Evolutionary conservation across 2,329 filamentous ascomycete species (phyloP).

Genomic region (Aspergillus sp.): DNA sequence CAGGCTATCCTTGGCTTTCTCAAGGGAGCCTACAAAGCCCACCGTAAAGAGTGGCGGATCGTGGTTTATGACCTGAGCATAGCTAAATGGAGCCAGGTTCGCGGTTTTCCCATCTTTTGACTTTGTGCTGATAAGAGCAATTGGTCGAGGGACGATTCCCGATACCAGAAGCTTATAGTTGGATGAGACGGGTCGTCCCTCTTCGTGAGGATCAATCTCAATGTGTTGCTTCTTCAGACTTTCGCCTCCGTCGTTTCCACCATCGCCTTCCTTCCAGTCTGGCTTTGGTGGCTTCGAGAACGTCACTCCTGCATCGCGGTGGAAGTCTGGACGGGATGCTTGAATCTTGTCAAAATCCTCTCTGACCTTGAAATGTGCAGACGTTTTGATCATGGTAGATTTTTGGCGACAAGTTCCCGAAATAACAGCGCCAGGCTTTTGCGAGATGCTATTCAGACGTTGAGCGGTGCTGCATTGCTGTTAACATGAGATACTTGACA

Average conservation of each 20-base stretch:
- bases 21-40: conserved; percentile 61
- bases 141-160: conserved; percentile 79
- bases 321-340: conserved; percentile 49
- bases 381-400: conserved; percentile 25
- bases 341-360: conserved; percentile 45
- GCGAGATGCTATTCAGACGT: not conserved
- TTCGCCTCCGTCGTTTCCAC: conserved; percentile 51
- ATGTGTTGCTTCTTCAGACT: conserved; percentile 65
- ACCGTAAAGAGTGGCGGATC: conserved; percentile 83
- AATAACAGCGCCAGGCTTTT: not conserved
- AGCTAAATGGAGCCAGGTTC: conserved; percentile 88
- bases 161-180: conserved; percentile 96
- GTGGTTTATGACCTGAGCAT: conserved; percentile 81
- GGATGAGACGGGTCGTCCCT: conserved; percentile 66
- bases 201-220: conserved; percentile 78
- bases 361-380: conserved; percentile 30
- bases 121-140: conserved; percentile 66
- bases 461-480: conserved; percentile 1
- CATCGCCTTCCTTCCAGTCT: conserved; percentile 48
- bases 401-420: conserved; percentile 1
- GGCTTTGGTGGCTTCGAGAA: conserved; percentile 48
- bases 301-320: conserved; percentile 36
- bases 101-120: conserved; percentile 65
- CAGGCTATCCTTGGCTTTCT: conserved; percentile 76
- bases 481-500: not conserved